Evolutionary conservation across 192 early-diverging fungal species (phyloP).

Genomic region (Irineochytrium annulatum): DNA sequence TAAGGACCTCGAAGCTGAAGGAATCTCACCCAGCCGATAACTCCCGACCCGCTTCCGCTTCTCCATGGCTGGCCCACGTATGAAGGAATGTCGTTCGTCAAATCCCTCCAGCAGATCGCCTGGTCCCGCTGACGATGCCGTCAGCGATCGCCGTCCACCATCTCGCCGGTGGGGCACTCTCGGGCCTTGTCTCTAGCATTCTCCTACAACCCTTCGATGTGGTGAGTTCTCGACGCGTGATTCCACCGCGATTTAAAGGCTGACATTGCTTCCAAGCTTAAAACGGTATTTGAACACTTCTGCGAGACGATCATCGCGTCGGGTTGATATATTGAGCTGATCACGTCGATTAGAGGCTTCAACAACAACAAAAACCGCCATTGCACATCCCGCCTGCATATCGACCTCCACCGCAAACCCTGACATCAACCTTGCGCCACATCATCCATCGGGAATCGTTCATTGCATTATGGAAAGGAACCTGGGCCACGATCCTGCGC

Average conservation of each 20-base stretch:
- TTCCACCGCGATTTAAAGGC: neutral
- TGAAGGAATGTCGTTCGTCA: no score
- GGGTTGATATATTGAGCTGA: neutral
- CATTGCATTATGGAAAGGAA: slow-evolving; percentile 77
- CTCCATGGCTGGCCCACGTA: no score
- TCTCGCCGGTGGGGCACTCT: slow-evolving; percentile 70
- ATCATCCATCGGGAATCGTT: slow-evolving; percentile 58
- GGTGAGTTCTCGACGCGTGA: neutral
- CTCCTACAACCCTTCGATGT: slow-evolving; percentile 88
- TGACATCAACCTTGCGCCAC: slow-evolving; percentile 47
- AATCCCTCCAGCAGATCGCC: no score
- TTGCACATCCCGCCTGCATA: slow-evolving; percentile 10
- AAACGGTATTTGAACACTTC: slow-evolving; percentile 9
- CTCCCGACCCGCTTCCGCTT: slow-evolving; percentile 1
- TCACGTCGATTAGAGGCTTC: slow-evolving; percentile 22
- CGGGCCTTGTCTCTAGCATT: slow-evolving; percentile 72
- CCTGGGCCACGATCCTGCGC: slow-evolving; percentile 62
- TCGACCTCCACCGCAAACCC: slow-evolving; percentile 24
- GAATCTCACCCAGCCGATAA: neutral
- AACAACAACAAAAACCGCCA: slow-evolving; percentile 18
- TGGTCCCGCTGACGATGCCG: no score
- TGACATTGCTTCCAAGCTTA: slow-evolving; percentile 1
- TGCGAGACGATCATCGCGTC: neutral
- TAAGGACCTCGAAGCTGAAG: neutral
- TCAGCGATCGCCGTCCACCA: no score